phyloP scores from a whole-genome alignment of 257 asterid genomes.

The Henckelia pumila region DNA sequence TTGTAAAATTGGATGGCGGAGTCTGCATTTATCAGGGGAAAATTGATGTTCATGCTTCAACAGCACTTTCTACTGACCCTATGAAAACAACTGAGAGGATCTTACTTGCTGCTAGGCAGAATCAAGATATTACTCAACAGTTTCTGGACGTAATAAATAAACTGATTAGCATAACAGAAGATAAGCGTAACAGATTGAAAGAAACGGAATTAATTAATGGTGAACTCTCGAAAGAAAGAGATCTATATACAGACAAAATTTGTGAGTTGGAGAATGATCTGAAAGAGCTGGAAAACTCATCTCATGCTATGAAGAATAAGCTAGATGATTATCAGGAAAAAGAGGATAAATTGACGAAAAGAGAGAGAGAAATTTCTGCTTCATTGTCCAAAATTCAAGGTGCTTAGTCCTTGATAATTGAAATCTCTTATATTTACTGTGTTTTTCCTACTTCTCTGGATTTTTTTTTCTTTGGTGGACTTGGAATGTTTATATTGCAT shows the following conservation, averaged over 20 bases:
- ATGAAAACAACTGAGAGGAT: conserved; percentile 59
- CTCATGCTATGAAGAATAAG: conserved; percentile 41
- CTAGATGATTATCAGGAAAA: conserved; percentile 48
- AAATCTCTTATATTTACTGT: conserved; percentile 12
- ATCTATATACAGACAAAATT: conserved; percentile 41
- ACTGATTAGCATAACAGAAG: conserved; percentile 38
- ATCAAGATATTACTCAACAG: conserved; percentile 42
- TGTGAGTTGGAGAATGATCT: conserved; percentile 62
- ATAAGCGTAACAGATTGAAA: conserved; percentile 49
- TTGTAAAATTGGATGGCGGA: conserved; percentile 38
- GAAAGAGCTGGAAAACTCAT: conserved; percentile 42
- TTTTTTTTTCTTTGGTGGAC: conserved; percentile 1
- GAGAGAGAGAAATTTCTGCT: conserved; percentile 55
- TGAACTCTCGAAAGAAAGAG: conserved; percentile 57
- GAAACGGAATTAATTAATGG: conserved; percentile 44
- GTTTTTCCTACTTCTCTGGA: conserved; percentile 13
- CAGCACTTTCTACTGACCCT: conserved; percentile 37
- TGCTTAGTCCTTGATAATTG: conserved; percentile 30
- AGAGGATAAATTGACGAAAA: conserved; percentile 45
- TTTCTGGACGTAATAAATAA: conserved; percentile 40
- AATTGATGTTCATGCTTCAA: conserved; percentile 32
- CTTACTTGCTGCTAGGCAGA: conserved; percentile 48
- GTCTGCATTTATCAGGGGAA: conserved; percentile 30
- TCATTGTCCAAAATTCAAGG: conserved; percentile 53
- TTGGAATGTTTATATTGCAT: conserved; percentile 13